Conservation (phyloP, 805 yeast genomes). For the Yamadazyma philogaea region DNA sequence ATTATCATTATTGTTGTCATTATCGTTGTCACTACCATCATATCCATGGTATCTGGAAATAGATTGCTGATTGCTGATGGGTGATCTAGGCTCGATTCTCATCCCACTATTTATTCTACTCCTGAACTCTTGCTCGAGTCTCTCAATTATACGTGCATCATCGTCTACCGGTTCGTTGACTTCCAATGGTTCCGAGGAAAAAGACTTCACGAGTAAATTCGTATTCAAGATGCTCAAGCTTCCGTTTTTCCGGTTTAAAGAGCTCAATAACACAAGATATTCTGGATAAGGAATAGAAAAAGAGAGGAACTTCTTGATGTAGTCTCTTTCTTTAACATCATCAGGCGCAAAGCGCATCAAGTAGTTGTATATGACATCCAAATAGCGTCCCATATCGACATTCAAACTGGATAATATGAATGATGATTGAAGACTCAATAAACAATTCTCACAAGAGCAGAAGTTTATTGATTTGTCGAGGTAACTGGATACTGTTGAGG, state of each 20-base stretch:
- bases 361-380: slow-evolving; percentile 1
- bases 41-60: neutral
- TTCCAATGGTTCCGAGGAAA: neutral
- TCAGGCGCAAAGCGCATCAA: neutral
- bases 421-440: slow-evolving; percentile 36
- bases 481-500: slow-evolving; percentile 2
- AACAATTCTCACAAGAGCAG: slow-evolving; percentile 17
- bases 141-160: neutral
- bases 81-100: neutral
- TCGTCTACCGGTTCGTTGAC: slow-evolving; percentile 1
- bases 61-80: neutral
- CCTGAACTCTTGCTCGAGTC: slow-evolving; percentile 2
- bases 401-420: slow-evolving; percentile 33
- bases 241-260: slow-evolving; percentile 5
- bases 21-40: neutral
- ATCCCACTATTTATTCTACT: neutral
- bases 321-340: neutral
- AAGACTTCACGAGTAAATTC: neutral
- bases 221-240: slow-evolving; percentile 1
- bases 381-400: slow-evolving; percentile 12
- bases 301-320: neutral
- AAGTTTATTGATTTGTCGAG: slow-evolving; percentile 2
- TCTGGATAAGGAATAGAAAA: neutral
- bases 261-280: slow-evolving; percentile 4
- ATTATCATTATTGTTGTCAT: neutral